Conservation (phyloP, 1,284 basidiomycete species). For the Tilletia indica region DNA sequence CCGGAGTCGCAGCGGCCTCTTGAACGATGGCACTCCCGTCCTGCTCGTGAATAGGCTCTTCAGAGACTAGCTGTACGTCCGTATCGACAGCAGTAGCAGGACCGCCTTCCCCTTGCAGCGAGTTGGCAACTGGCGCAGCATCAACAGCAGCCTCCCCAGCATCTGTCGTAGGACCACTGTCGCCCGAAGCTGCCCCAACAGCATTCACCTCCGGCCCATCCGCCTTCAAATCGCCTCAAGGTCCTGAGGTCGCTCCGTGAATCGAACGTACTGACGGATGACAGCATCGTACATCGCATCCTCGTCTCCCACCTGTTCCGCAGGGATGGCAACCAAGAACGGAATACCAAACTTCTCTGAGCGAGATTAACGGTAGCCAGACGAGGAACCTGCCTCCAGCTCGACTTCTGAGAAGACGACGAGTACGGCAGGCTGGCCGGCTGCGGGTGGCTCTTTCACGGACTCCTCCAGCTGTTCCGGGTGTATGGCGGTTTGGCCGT, state of each 20-base stretch:
- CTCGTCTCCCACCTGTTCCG: slow-evolving; percentile 31
- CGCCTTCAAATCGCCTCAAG: slow-evolving; percentile 13
- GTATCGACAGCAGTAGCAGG: not conserved
- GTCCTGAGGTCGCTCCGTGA: slow-evolving; percentile 24
- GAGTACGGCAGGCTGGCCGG: slow-evolving; percentile 38
- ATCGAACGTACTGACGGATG: slow-evolving; percentile 33
- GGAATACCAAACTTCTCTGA: slow-evolving; percentile 36
- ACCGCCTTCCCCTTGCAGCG: not conserved
- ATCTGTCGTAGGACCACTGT: not conserved
- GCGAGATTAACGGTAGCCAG: not conserved
- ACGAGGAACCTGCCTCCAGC: not conserved
- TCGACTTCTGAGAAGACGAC: slow-evolving; percentile 43
- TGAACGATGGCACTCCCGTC: not conserved
- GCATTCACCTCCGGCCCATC: not conserved
- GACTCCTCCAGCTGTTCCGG: slow-evolving; percentile 34
- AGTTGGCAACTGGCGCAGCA: not conserved
- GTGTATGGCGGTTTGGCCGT: slow-evolving; percentile 34
- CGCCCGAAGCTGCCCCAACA: not conserved
- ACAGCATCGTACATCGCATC: slow-evolving; percentile 35
- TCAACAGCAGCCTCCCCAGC: not conserved
- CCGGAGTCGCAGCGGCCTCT: not conserved
- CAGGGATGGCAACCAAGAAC: slow-evolving; percentile 48
- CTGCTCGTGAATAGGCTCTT: slow-evolving; percentile 9
- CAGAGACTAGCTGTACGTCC: slow-evolving; percentile 4
- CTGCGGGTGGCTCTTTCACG: slow-evolving; percentile 20